These are phyloP conservation scores for Platanthera guangdongensis DNA, from an alignment of 106 monocot species.

Conservation along the genomic window DNA sequence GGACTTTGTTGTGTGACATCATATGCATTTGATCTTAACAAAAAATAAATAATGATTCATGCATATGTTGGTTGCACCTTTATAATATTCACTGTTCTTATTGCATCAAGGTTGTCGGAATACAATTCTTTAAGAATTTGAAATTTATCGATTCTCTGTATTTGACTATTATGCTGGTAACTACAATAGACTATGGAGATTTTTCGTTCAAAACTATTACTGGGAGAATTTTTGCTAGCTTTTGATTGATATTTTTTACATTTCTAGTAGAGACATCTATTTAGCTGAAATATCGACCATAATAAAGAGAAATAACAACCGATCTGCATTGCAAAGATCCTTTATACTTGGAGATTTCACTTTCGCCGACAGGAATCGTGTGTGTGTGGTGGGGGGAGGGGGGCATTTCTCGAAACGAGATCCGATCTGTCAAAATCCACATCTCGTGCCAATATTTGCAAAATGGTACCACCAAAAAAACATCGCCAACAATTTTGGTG, in stretches of 20 bases:
- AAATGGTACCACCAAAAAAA: too few species aligned
- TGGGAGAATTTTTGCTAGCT: slow-evolving; percentile 41
- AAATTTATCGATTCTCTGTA: slow-evolving; percentile 54
- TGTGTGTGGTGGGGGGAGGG: too few species aligned
- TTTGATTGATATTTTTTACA: slow-evolving; percentile 56
- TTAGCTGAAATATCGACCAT: slow-evolving; percentile 41
- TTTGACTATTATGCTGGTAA: slow-evolving; percentile 59
- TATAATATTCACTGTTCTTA: slow-evolving; percentile 32
- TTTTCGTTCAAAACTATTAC: slow-evolving; percentile 37
- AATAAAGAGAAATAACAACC: slow-evolving; percentile 37
- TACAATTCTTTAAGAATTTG: slow-evolving; percentile 34
- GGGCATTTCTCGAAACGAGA: neutral
- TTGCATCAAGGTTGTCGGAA: slow-evolving; percentile 30
- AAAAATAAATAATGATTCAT: slow-evolving; percentile 56
- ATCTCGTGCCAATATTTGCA: too few species aligned
- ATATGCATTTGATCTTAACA: slow-evolving; percentile 32
- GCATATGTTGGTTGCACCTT: slow-evolving; percentile 38
- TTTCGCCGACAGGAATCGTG: slow-evolving; percentile 37
- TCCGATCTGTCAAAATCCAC: too few species aligned
- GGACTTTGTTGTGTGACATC: slow-evolving; percentile 5
- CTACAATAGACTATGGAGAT: slow-evolving; percentile 65
- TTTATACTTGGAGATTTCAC: slow-evolving; percentile 41
- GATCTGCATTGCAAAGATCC: slow-evolving; percentile 29
- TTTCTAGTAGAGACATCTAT: slow-evolving; percentile 41
- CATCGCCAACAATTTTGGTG: too few species aligned